Conservation (phyloP, 352 stramenopile genomes). For the Albugo laibachii region DNA sequence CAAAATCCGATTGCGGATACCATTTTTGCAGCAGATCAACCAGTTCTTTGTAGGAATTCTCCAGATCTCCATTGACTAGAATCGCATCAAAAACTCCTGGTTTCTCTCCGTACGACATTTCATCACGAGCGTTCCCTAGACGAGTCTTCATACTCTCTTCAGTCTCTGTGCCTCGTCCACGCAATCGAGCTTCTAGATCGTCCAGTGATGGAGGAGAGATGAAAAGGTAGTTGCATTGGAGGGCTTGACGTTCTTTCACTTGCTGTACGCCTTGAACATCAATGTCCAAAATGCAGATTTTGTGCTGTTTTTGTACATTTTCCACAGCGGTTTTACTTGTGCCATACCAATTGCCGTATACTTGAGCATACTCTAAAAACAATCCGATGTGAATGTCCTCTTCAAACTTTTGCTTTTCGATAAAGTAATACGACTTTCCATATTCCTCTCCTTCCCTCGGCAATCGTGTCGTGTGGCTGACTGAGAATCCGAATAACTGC, state of each 20-base stretch:
- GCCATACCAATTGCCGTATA: conserved; percentile 96
- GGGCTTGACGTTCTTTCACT: conserved; percentile 65
- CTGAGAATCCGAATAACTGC: conserved; percentile 86
- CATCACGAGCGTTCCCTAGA: conserved; percentile 83
- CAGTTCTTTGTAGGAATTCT: conserved; percentile 62
- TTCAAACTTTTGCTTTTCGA: conserved; percentile 81
- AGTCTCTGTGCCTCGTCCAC: conserved; percentile 87
- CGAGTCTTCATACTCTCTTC: conserved; percentile 90
- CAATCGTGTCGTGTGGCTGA: conserved; percentile 93
- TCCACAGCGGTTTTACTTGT: conserved; percentile 86
- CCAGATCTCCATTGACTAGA: conserved; percentile 77
- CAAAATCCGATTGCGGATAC: conserved; percentile 49
- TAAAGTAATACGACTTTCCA: conserved; percentile 96
- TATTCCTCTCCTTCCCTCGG: conserved; percentile 88
- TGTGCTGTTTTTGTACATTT: conserved; percentile 81
- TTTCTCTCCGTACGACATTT: conserved; percentile 82
- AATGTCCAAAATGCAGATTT: conserved; percentile 98
- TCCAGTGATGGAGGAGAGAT: conserved; percentile 90
- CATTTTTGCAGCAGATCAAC: conserved; percentile 41
- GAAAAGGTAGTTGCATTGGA: conserved; percentile 90
- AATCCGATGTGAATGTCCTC: conserved; percentile 85
- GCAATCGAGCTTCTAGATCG: conserved; percentile 87
- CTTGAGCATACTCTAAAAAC: conserved; percentile 94
- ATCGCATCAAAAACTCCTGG: conserved; percentile 76
- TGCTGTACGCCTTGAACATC: conserved; percentile 94